phyloP scores from a whole-genome alignment of 352 stramenopile genomes.

The Pythium biforme region DNA sequence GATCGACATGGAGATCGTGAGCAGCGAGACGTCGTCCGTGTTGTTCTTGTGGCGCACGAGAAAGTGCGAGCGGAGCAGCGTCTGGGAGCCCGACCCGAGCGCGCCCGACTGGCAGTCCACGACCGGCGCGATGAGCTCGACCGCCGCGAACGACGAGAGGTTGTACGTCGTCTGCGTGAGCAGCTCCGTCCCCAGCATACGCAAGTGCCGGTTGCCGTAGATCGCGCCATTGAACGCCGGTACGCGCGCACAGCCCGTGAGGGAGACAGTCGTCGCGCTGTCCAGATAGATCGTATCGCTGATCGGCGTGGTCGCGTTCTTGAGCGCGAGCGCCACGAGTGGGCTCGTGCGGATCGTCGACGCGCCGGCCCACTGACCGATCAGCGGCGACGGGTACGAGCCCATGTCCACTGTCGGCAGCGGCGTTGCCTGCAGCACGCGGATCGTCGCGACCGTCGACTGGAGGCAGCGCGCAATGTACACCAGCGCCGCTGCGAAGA shows the following conservation, averaged over 20 bases:
- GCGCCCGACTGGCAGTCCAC: constrained; percentile 40
- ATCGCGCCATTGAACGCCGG: neutral
- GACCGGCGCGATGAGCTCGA: constrained; percentile 42
- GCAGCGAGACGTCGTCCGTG: constrained; percentile 20
- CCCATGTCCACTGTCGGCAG: neutral
- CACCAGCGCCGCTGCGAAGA: constrained; percentile 5
- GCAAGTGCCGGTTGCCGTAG: constrained; percentile 41
- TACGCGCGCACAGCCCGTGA: constrained; percentile 18
- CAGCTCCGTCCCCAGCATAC: constrained; percentile 25
- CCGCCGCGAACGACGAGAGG: constrained; percentile 28
- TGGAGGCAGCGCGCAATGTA: constrained; percentile 8
- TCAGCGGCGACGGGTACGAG: constrained; percentile 29
- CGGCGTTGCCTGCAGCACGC: neutral
- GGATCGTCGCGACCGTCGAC: neutral
- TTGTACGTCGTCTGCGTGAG: constrained; percentile 35
- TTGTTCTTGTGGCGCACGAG: constrained; percentile 19
- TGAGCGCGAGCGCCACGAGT: constrained; percentile 28
- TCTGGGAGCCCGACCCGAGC: constrained; percentile 18
- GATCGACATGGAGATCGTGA: constrained; percentile 19
- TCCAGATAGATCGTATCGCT: constrained; percentile 39
- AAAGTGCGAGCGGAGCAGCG: constrained; percentile 11
- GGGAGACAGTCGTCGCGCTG: constrained; percentile 6
- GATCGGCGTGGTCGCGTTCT: constrained; percentile 31
- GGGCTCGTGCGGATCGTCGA: constrained; percentile 33
- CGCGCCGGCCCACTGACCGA: constrained; percentile 32